phyloP scores from a whole-genome alignment of 2,329 filamentous ascomycete species.

The Aspergillus sp. region DNA sequence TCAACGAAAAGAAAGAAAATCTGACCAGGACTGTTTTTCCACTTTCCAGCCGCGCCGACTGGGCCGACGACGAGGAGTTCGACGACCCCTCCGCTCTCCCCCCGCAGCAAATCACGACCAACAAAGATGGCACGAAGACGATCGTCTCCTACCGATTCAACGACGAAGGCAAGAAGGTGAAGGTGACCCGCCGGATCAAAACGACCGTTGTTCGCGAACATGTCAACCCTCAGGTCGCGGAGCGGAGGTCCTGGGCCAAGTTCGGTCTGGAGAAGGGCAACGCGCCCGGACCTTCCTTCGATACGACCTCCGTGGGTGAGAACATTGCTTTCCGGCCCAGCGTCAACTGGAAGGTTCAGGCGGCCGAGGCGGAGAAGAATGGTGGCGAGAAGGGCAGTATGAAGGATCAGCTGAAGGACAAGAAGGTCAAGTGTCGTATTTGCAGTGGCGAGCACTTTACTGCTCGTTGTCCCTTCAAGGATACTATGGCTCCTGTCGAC shows the following conservation, averaged over 20 bases:
- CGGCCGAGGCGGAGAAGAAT: conserved; percentile 66
- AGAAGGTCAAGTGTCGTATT: conserved; percentile 99
- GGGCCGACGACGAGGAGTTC: conserved; percentile 89
- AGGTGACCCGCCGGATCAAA: conserved; percentile 94
- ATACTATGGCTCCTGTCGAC: conserved; percentile 82
- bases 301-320: conserved; percentile 92
- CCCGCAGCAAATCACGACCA: conserved; percentile 82
- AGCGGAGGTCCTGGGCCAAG: conserved; percentile 90
- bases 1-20: neutral
- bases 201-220: conserved; percentile 87
- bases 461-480: conserved; percentile 98
- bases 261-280: conserved; percentile 91
- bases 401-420: conserved; percentile 80
- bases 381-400: conserved; percentile 61
- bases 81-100: conserved; percentile 85
- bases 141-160: conserved; percentile 87
- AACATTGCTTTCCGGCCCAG: conserved; percentile 97
- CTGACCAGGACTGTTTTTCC: conserved; percentile 9
- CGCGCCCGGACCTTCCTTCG: conserved; percentile 74
- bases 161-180: conserved; percentile 93
- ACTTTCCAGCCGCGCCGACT: conserved; percentile 66
- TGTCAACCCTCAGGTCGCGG: conserved; percentile 94
- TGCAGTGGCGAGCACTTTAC: conserved; percentile 99
- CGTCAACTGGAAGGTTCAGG: conserved; percentile 90
- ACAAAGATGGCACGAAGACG: conserved; percentile 98